Conservation (phyloP, 2,329 filamentous ascomycete species). For the Paracoccidioides brasiliensis region DNA sequence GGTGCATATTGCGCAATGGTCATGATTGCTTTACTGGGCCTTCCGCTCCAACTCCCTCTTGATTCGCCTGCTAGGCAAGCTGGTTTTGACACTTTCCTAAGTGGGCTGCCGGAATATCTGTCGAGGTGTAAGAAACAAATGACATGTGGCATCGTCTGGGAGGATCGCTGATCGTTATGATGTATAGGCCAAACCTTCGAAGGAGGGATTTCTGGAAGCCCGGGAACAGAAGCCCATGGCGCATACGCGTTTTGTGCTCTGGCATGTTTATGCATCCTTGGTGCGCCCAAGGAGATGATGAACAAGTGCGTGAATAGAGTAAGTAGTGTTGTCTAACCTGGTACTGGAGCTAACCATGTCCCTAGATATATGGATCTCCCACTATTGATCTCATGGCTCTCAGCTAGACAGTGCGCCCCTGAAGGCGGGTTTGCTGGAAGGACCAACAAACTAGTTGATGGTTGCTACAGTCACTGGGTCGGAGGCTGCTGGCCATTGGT, state of each 20-base stretch:
- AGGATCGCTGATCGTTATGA: slow-evolving; percentile 5
- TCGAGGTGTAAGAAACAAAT: slow-evolving; percentile 51
- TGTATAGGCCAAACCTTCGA: slow-evolving; percentile 74
- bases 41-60: slow-evolving; percentile 65
- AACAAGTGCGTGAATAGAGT: slow-evolving; percentile 44
- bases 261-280: slow-evolving; percentile 75
- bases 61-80: slow-evolving; percentile 54
- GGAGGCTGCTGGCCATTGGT: slow-evolving; percentile 88
- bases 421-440: slow-evolving; percentile 89
- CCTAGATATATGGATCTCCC: slow-evolving; percentile 62
- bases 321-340: not conserved
- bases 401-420: slow-evolving; percentile 73
- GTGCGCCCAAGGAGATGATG: slow-evolving; percentile 61
- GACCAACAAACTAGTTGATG: slow-evolving; percentile 95
- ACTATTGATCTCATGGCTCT: slow-evolving; percentile 73
- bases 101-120: slow-evolving; percentile 66
- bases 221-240: slow-evolving; percentile 83
- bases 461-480: slow-evolving; percentile 97
- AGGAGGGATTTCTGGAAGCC: slow-evolving; percentile 78
- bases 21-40: slow-evolving; percentile 65
- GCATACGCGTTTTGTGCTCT: slow-evolving; percentile 93
- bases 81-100: slow-evolving; percentile 54
- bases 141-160: slow-evolving; percentile 2
- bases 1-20: slow-evolving; percentile 87
- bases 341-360: slow-evolving; percentile 8